Percentiles rank a stretch among this genome's conserved stretches.
Evolutionary conservation across 2,329 filamentous ascomycete genomes (phyloP).

Genomic region (Alternaria consortialis): DNA sequence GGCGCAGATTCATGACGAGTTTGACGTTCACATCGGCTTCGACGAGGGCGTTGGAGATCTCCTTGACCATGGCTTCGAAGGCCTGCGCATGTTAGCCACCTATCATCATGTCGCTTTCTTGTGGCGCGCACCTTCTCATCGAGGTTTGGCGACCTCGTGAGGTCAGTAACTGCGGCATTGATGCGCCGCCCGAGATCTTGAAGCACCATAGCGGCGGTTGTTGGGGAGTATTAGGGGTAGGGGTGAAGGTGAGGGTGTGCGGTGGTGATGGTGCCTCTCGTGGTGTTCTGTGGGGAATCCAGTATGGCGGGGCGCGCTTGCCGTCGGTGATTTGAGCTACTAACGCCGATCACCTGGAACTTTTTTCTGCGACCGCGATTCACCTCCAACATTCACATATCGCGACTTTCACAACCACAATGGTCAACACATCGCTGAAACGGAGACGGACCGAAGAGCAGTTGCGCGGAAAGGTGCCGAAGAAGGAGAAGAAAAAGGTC

Average conservation of each 20-base stretch:
- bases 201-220: slow-evolving; percentile 78
- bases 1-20: slow-evolving; percentile 88
- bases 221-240: slow-evolving; percentile 13
- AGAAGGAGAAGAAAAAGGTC: slow-evolving; percentile 65
- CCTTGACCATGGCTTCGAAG: slow-evolving; percentile 97
- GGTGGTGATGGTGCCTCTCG: slow-evolving; percentile 16
- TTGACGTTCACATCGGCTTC: slow-evolving; percentile 98
- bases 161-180: slow-evolving; percentile 92
- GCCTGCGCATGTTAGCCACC: slow-evolving; percentile 67
- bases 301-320: slow-evolving; percentile 34
- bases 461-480: slow-evolving; percentile 62
- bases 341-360: slow-evolving; percentile 35
- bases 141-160: slow-evolving; percentile 89
- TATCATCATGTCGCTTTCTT: slow-evolving; percentile 15
- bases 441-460: slow-evolving; percentile 69
- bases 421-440: slow-evolving; percentile 55
- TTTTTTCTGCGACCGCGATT: slow-evolving; percentile 31
- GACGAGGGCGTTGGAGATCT: slow-evolving; percentile 93
- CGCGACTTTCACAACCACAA: slow-evolving; percentile 30
- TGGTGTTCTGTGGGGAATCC: slow-evolving; percentile 33
- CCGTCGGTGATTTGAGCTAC: slow-evolving; percentile 37
- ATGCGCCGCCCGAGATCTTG: slow-evolving; percentile 99
- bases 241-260: slow-evolving; percentile 12
- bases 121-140: slow-evolving; percentile 81
- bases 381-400: slow-evolving; percentile 9